Percentiles rank a stretch among this genome's conserved stretches.
Conservation (phyloP, 2,329 filamentous ascomycete genomes). For the Exophiala bonariae region DNA sequence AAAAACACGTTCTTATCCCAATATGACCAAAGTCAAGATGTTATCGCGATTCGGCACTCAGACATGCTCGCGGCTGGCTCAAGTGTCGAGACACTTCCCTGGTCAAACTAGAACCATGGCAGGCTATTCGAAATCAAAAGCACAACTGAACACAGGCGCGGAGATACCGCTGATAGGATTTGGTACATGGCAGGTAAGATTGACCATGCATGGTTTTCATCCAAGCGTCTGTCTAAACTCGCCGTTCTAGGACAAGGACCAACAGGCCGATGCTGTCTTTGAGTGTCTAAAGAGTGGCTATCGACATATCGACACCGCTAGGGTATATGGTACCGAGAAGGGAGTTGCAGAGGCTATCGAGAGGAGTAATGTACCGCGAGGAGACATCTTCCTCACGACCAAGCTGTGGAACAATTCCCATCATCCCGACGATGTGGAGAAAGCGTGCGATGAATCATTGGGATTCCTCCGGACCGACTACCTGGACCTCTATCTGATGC, state of each 20-base stretch:
- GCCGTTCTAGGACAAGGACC: constrained; percentile 43
- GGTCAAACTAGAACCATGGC: constrained; percentile 17
- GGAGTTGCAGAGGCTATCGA: constrained; percentile 66
- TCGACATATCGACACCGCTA: constrained; percentile 43
- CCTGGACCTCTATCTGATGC: constrained; percentile 69
- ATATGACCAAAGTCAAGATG: constrained; percentile 4
- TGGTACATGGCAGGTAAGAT: constrained; percentile 49
- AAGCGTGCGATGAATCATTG: constrained; percentile 61
- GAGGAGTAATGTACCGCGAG: constrained; percentile 62
- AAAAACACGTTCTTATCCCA: no score
- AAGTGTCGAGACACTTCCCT: constrained; percentile 14
- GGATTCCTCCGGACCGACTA: constrained; percentile 65
- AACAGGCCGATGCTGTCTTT: constrained; percentile 50
- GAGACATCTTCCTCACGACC: constrained; percentile 66
- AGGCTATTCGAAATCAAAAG: constrained; percentile 21
- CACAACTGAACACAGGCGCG: constrained; percentile 47
- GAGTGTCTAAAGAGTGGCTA: constrained; percentile 41
- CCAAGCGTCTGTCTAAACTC: no score
- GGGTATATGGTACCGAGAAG: constrained; percentile 62
- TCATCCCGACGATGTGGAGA: constrained; percentile 61
- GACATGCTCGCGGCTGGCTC: constrained; percentile 9
- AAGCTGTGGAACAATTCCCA: constrained; percentile 69
- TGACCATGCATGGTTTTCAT: no score
- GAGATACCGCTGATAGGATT: constrained; percentile 52
- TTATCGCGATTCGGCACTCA: constrained; percentile 7